Evolutionary conservation across 345 rosid species (phyloP).

Genomic region (Dimocarpus longan): DNA sequence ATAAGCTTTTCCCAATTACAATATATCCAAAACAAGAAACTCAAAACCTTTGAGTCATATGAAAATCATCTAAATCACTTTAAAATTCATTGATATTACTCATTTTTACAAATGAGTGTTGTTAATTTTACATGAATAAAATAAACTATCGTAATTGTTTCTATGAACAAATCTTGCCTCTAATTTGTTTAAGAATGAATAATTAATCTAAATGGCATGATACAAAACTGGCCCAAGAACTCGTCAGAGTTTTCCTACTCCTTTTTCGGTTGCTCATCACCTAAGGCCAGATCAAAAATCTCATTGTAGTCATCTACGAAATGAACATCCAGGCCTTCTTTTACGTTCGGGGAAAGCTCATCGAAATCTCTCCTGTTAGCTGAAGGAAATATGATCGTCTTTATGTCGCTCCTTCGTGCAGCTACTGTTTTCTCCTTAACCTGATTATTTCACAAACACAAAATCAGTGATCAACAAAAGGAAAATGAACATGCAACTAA

Average conservation of each 20-base stretch:
- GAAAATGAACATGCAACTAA: neutral
- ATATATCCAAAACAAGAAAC: neutral
- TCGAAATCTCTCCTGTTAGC: constrained; percentile 94
- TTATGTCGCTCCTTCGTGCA: constrained; percentile 87
- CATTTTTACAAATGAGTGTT: neutral
- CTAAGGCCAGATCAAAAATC: constrained; percentile 68
- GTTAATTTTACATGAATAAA: neutral
- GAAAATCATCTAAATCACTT: neutral
- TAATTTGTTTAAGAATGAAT: neutral
- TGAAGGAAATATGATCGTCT: constrained; percentile 82
- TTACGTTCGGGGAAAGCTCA: constrained; percentile 83
- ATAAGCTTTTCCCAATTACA: too few relatives aligned
- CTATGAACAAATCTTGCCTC: constrained; percentile 12
- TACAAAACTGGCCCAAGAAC: constrained; percentile 24
- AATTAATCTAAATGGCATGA: constrained; percentile 5
- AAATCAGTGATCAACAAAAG: neutral
- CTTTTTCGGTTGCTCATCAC: constrained; percentile 31
- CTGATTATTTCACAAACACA: constrained; percentile 34
- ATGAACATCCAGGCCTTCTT: constrained; percentile 93
- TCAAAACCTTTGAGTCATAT: neutral
- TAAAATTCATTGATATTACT: neutral
- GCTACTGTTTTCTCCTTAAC: constrained; percentile 97
- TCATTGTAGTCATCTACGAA: constrained; percentile 76
- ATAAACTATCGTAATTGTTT: neutral
- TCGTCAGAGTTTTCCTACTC: constrained; percentile 18